These are phyloP conservation scores for Fusarium brachygibbosum DNA, from an alignment of 2,329 filamentous ascomycete genomes.

Conservation along the genomic window DNA sequence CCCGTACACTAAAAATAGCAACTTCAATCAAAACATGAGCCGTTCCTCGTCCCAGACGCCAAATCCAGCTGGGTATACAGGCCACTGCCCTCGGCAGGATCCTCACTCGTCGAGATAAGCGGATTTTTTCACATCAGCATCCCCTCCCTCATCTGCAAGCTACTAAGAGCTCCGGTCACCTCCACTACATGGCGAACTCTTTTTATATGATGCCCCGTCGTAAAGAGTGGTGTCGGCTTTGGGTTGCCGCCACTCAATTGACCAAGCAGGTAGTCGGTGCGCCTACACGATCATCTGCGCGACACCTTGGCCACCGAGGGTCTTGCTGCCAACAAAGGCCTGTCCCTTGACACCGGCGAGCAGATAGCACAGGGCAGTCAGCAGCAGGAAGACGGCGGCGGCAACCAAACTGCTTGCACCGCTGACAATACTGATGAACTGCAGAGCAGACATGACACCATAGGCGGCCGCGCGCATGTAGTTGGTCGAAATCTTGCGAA, in stretches of 20 bases:
- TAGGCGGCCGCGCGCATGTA: conserved; percentile 96
- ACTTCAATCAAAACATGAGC: conserved; percentile 46
- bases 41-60: conserved; percentile 52
- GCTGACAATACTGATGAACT: conserved; percentile 83
- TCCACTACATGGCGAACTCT: conserved; percentile 2
- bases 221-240: conserved; percentile 4
- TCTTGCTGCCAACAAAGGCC: conserved; percentile 93
- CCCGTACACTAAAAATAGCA: conserved; percentile 37
- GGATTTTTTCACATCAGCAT: conserved; percentile 29
- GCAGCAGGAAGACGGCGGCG: conserved; percentile 82
- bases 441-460: conserved; percentile 80
- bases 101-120: conserved; percentile 44
- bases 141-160: conserved; percentile 2
- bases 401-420: conserved; percentile 82
- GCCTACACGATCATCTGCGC: conserved; percentile 96
- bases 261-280: not conserved
- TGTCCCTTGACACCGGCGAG: conserved; percentile 85
- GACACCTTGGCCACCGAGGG: conserved; percentile 90
- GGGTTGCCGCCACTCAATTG: conserved; percentile 6
- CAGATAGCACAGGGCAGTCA: conserved; percentile 85
- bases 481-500: conserved; percentile 94
- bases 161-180: conserved; percentile 3
- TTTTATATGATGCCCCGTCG: not conserved
- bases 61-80: conserved; percentile 49
- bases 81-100: conserved; percentile 45